A percentile compares a stretch with the other conserved stretches of the same genome.
These are phyloP conservation scores for Aurinia saxatilis DNA, from an alignment of 345 rosid species.

Conservation along the genomic window DNA sequence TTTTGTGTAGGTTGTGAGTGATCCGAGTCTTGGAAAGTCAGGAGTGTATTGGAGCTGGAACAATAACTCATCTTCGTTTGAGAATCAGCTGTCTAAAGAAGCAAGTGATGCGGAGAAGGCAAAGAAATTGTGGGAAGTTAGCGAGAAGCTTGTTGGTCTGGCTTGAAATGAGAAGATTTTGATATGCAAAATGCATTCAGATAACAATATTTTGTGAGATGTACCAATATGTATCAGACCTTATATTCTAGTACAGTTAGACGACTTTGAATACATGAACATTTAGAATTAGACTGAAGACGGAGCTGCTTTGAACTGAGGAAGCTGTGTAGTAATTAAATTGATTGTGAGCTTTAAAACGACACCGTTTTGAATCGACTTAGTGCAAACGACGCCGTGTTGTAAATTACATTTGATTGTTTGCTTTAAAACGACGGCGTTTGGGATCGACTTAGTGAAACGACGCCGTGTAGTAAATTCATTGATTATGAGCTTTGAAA, in stretches of 20 bases:
- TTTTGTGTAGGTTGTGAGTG: conserved; percentile 66
- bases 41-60: conserved; percentile 98
- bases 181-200: neutral
- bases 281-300: neutral
- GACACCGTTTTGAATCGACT: no score
- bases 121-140: conserved; percentile 32
- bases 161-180: neutral
- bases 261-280: neutral
- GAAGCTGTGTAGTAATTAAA: neutral
- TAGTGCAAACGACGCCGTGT: no score
- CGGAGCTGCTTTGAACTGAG: neutral
- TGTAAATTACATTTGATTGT: no score
- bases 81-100: conserved; percentile 83
- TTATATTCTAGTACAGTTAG: neutral
- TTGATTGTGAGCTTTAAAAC: no score
- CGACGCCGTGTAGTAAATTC: no score
- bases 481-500: no score
- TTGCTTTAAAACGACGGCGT: no score
- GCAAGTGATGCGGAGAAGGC: conserved; percentile 90
- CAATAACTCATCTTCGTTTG: conserved; percentile 75
- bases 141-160: conserved; percentile 39
- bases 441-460: no score
- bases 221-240: neutral
- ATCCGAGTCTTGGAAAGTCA: conserved; percentile 76
- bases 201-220: neutral